Percentiles rank a stretch among this genome's conserved stretches.
Evolutionary conservation across 73 alveolate genomes (phyloP).

Genomic region (Symbiodinium natans): DNA sequence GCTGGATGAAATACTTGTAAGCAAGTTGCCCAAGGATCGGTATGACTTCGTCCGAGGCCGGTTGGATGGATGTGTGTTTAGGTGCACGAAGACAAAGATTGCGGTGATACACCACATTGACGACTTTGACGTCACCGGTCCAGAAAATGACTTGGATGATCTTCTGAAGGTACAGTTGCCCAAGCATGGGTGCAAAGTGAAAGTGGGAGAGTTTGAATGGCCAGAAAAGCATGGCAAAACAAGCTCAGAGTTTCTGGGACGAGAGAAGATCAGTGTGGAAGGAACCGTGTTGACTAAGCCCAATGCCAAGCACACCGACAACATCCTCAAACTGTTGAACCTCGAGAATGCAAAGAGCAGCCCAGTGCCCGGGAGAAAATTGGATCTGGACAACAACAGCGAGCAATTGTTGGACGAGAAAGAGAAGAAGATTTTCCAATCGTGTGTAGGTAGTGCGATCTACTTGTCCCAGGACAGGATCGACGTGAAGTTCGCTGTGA

Average conservation of each 20-base stretch:
- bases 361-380: too few species aligned
- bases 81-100: not conserved
- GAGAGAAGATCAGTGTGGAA: not conserved
- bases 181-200: not conserved
- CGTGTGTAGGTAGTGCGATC: constrained; percentile 2
- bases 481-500: constrained; percentile 6
- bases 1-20: too few species aligned
- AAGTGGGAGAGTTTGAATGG: not conserved
- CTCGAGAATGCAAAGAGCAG: too few species aligned
- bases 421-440: not conserved
- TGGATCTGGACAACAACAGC: too few species aligned
- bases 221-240: not conserved
- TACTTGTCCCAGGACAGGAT: not conserved
- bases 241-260: not conserved
- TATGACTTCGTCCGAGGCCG: not conserved
- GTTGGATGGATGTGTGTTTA: not conserved
- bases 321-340: too few species aligned
- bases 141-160: not conserved
- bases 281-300: not conserved
- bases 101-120: not conserved
- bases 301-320: not conserved
- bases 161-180: not conserved
- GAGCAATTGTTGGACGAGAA: too few species aligned
- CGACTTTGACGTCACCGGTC: not conserved
- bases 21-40: too few species aligned